These are phyloP conservation scores for Trichoderma koningii DNA, from an alignment of 2,329 filamentous ascomycete genomes.

Conservation along the genomic window DNA sequence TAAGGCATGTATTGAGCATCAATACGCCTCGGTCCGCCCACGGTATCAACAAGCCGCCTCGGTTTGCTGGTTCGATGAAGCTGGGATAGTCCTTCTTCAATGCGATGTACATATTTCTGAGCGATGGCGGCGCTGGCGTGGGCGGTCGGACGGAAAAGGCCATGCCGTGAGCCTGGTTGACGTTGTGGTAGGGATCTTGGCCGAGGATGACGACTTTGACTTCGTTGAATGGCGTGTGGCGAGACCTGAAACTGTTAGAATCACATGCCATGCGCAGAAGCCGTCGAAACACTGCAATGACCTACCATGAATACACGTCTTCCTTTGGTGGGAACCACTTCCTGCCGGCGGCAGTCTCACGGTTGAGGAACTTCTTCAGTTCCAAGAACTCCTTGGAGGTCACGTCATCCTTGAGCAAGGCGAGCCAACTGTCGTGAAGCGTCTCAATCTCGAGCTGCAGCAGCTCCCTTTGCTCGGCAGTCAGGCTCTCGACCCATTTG, in stretches of 20 bases:
- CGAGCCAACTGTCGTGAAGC: slow-evolving; percentile 87
- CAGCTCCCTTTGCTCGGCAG: slow-evolving; percentile 76
- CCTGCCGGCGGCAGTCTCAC: slow-evolving; percentile 70
- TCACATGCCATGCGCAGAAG: neutral
- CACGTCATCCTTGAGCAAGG: slow-evolving; percentile 84
- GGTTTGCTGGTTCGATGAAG: slow-evolving; percentile 74
- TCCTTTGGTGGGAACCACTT: slow-evolving; percentile 84
- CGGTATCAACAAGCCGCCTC: slow-evolving; percentile 79
- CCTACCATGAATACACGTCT: slow-evolving; percentile 93
- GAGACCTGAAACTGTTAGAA: slow-evolving; percentile 66
- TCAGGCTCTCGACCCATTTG: slow-evolving; percentile 82
- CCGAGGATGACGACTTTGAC: slow-evolving; percentile 94
- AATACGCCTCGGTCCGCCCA: slow-evolving; percentile 95
- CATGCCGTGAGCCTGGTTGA: slow-evolving; percentile 93
- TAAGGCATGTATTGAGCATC: slow-evolving; percentile 91
- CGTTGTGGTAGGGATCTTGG: slow-evolving; percentile 96
- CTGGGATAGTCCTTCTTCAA: slow-evolving; percentile 85
- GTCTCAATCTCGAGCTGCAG: slow-evolving; percentile 90
- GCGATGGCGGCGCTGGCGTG: slow-evolving; percentile 82
- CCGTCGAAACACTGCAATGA: slow-evolving; percentile 1
- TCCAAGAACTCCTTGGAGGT: slow-evolving; percentile 77
- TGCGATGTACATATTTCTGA: slow-evolving; percentile 90
- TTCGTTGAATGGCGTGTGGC: slow-evolving; percentile 81
- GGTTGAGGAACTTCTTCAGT: slow-evolving; percentile 82
- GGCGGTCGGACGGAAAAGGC: slow-evolving; percentile 94